These are phyloP conservation scores for Notholithocarpus densiflorus DNA, from an alignment of 306 rosid genomes.

Conservation along the genomic window DNA sequence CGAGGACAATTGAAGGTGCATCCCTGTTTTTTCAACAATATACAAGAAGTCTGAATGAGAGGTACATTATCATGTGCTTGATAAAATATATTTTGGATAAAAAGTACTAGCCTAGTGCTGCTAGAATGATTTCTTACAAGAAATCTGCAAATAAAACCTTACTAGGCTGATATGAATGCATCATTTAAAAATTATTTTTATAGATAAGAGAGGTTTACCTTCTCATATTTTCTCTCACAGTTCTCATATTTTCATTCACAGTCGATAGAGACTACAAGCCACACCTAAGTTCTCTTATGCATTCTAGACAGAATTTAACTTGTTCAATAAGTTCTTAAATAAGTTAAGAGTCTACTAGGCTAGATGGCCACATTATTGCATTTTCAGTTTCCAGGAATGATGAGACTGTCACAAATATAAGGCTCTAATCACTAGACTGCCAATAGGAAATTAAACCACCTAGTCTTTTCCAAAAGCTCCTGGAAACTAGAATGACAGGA, in stretches of 20 bases:
- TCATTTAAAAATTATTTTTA: background rate
- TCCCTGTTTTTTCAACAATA: slow-evolving; percentile 54
- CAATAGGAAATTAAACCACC: background rate
- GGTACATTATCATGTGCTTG: slow-evolving; percentile 42
- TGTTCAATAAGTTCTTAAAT: background rate
- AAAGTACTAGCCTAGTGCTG: background rate
- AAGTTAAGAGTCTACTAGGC: background rate
- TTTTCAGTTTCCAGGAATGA: background rate
- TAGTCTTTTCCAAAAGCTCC: background rate
- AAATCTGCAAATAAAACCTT: background rate
- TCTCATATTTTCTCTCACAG: background rate
- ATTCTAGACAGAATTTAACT: background rate
- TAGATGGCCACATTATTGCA: background rate
- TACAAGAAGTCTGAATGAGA: slow-evolving; percentile 41
- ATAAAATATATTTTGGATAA: background rate
- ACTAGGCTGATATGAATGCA: background rate
- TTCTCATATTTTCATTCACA: background rate
- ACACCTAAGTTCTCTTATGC: background rate
- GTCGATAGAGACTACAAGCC: background rate
- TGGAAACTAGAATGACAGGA: background rate
- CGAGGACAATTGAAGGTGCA: slow-evolving; percentile 74
- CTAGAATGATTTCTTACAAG: background rate
- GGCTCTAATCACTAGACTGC: background rate
- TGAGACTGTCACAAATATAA: background rate
- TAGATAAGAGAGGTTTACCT: background rate